Evolutionary conservation across 176 grass and related monocot genomes (phyloP).

Genomic region (Oryza brachyantha): DNA sequence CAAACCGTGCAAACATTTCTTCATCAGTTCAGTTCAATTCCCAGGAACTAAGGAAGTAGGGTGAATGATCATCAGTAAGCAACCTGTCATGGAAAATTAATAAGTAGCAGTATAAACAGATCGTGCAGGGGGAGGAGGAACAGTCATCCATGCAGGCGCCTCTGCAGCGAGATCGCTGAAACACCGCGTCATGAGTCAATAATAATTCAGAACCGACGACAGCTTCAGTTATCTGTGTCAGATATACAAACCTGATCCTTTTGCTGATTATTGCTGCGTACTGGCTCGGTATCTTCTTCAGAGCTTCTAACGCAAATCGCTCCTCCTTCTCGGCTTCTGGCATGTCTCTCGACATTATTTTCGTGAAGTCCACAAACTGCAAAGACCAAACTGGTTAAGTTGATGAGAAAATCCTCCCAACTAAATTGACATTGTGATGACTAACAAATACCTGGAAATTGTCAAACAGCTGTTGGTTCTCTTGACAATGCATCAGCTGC

Average conservation of each 20-base stretch:
- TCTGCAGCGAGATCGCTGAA: not conserved
- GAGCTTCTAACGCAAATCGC: constrained; percentile 50
- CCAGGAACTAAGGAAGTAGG: not conserved
- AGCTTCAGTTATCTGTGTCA: not conserved
- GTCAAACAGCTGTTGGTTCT: constrained; percentile 28
- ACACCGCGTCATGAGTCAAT: not conserved
- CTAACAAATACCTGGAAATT: constrained; percentile 47
- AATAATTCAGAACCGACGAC: not conserved
- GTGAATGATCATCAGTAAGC: not conserved
- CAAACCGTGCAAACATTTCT: no score
- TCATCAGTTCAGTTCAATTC: not conserved
- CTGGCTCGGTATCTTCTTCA: constrained; percentile 66
- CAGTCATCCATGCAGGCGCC: not conserved
- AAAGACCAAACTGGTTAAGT: not conserved
- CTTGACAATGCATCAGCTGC: constrained; percentile 25
- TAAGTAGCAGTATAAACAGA: not conserved
- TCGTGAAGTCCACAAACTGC: constrained; percentile 78
- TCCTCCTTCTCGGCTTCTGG: constrained; percentile 38
- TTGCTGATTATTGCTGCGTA: constrained; percentile 38
- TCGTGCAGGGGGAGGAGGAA: not conserved
- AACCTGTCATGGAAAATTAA: not conserved
- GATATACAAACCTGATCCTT: constrained; percentile 19
- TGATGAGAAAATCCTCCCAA: not conserved
- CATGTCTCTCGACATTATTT: constrained; percentile 56
- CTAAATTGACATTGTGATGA: not conserved